Conservation (phyloP, 768 basidiomycete genomes). For the Boletus fagicola region DNA sequence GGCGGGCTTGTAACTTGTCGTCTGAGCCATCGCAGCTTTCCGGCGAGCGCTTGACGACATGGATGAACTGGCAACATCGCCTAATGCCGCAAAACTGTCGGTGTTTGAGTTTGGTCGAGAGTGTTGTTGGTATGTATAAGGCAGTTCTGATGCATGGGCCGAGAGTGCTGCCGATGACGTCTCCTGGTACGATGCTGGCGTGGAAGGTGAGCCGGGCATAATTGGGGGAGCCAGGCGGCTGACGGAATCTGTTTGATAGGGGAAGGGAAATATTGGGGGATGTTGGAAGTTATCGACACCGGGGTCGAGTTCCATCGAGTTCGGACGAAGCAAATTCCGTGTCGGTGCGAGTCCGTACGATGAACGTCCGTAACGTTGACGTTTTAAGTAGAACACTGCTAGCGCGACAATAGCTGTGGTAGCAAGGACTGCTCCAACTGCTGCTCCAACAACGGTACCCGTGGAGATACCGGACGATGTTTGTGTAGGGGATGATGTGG, state of each 20-base stretch:
- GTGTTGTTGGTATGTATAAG: conserved; percentile 7
- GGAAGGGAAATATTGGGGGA: conserved; percentile 36
- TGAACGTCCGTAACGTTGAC: conserved; percentile 21
- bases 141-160: conserved; percentile 4
- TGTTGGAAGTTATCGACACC: conserved; percentile 28
- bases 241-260: conserved; percentile 26
- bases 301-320: conserved; percentile 40
- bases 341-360: conserved; percentile 31
- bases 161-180: conserved; percentile 10
- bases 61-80: conserved; percentile 22
- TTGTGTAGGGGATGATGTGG: conserved; percentile 22
- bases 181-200: conserved; percentile 3
- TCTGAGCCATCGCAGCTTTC: conserved; percentile 57
- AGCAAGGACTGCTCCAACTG: conserved; percentile 53
- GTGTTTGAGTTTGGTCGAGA: conserved; percentile 22
- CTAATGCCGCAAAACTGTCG: conserved; percentile 18
- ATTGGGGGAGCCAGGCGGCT: conserved; percentile 16
- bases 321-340: conserved; percentile 33
- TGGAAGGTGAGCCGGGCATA: conserved; percentile 1
- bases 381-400: conserved; percentile 48
- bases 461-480: conserved; percentile 34
- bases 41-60: conserved; percentile 43
- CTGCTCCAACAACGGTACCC: conserved; percentile 47
- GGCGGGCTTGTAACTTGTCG: conserved; percentile 39
- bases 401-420: conserved; percentile 51